Base-by-base conservation (phyloP, 345 rosid species). In the Bretschneidera sinensis region DNA sequence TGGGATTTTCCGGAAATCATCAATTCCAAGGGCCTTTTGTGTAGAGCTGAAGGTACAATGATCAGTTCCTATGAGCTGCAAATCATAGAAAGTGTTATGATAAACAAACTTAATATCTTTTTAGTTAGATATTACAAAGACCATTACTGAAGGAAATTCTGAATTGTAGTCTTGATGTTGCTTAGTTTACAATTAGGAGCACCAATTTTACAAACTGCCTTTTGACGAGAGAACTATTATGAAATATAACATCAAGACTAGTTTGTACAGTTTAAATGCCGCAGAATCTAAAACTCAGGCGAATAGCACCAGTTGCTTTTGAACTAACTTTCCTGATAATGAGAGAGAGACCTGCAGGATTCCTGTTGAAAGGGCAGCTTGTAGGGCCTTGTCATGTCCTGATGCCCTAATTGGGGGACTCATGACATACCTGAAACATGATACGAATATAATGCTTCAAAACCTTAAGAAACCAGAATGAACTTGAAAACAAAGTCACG, bases 11-110 rank as follows among this genome's bases (percentile, higher is more conserved):
- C 92, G 89, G 75, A 94, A 90, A 85, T 90, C 97, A 74, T 94
- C 85, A 55, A 86, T 70, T 21, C 97, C 97, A 17, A 82, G 43
- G 57, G 92, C 70, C 68, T 94, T 94, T 76, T 94, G 97, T 24
- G 89, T 82, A 19, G 99, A 90, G 66, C 85, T 86, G 66, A 86
- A 94, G 18, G 67, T 34, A 67, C 99, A 94, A 66, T 94, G 99
- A 79, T 94, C 99, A 55, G 99, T 94, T 72, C 99, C 99, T 45
- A 94, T 92, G 59, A 90, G 96, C 97, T 90, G 91, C 75, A 82
- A 21, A 67, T 24, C 43, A 18, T 14, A 39, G 15, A 39, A 24
- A 17, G 58, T 54, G 50, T 17, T 59, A 63, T 17, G 43, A 39
- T 21, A 20, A 24, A 51, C 16, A 24, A 2, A n/a, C 24, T 54